phyloP scores from a whole-genome alignment of 1,284 basidiomycete species.

The Wallemia ichthyophaga region DNA sequence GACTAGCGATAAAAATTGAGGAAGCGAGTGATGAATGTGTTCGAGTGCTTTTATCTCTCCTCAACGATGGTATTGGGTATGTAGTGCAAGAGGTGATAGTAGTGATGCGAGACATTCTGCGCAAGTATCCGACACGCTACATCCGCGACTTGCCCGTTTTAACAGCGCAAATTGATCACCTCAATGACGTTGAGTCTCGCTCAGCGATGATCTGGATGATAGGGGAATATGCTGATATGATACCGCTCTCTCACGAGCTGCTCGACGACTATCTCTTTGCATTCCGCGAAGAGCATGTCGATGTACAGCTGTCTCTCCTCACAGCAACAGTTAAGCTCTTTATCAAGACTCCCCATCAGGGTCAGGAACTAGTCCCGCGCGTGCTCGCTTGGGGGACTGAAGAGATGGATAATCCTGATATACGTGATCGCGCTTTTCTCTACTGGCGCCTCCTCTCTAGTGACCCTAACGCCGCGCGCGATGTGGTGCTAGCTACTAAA shows the following conservation, averaged over 20 bases:
- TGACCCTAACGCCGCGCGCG: conserved; percentile 60
- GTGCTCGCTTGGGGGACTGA: conserved; percentile 93
- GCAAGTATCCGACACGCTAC: conserved; percentile 85
- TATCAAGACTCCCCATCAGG: conserved; percentile 68
- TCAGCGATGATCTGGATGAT: conserved; percentile 96
- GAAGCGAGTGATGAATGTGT: conserved; percentile 69
- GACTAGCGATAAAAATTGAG: conserved; percentile 88
- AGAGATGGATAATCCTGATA: conserved; percentile 85
- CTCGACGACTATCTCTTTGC: conserved; percentile 70
- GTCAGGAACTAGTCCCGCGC: conserved; percentile 73
- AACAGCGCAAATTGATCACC: conserved; percentile 63
- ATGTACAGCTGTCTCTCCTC: conserved; percentile 77
- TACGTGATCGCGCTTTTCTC: conserved; percentile 92
- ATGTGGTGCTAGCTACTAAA: conserved; percentile 78
- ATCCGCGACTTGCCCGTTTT: conserved; percentile 78
- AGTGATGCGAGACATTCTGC: conserved; percentile 93
- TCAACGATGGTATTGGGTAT: conserved; percentile 81
- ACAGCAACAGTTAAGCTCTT: conserved; percentile 93
- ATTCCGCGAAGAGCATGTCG: conserved; percentile 75
- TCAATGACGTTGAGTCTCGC: conserved; percentile 90
- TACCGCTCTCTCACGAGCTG: conserved; percentile 84
- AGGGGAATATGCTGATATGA: conserved; percentile 83
- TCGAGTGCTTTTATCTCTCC: conserved; percentile 48
- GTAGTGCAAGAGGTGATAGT: conserved; percentile 94
- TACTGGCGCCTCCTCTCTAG: conserved; percentile 94